These are phyloP conservation scores for Aspergillus oerlinghausenensis DNA, from an alignment of 2,329 filamentous ascomycete genomes.

Conservation along the genomic window DNA sequence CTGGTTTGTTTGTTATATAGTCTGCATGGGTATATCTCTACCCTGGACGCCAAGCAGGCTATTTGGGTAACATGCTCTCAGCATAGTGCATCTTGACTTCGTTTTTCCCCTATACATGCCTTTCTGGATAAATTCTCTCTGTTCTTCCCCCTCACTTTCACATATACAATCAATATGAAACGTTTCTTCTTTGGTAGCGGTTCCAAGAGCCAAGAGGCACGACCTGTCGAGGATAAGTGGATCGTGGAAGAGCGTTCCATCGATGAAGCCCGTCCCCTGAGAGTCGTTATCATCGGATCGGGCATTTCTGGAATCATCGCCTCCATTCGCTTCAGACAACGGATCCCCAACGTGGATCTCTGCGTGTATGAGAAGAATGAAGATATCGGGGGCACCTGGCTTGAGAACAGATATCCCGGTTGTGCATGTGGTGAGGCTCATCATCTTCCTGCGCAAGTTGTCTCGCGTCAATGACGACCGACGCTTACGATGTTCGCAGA, in stretches of 20 bases:
- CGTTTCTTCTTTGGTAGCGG: not conserved
- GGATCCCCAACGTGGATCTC: conserved; percentile 33
- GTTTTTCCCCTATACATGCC: not conserved
- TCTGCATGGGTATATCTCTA: not conserved
- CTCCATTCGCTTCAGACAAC: conserved; percentile 35
- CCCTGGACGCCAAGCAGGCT: not conserved
- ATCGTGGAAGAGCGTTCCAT: conserved; percentile 29
- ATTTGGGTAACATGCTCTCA: not conserved
- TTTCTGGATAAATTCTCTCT: not conserved
- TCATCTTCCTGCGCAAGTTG: not conserved
- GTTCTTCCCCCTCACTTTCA: not conserved
- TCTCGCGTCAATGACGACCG: not conserved
- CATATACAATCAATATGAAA: not conserved
- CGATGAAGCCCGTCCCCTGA: conserved; percentile 29
- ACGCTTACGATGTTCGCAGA: conserved; percentile 23
- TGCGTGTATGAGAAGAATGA: conserved; percentile 34
- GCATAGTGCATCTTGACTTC: not conserved
- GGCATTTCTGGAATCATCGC: conserved; percentile 38
- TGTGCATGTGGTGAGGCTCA: conserved; percentile 29
- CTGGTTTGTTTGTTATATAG: not conserved
- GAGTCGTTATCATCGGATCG: conserved; percentile 35
- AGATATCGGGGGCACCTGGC: conserved; percentile 33
- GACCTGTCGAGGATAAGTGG: conserved; percentile 4
- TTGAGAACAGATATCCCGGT: conserved; percentile 34
- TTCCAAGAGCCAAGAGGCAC: not conserved